phyloP scores from a whole-genome alignment of 1,284 basidiomycete genomes.

The Thelephora terrestris region DNA sequence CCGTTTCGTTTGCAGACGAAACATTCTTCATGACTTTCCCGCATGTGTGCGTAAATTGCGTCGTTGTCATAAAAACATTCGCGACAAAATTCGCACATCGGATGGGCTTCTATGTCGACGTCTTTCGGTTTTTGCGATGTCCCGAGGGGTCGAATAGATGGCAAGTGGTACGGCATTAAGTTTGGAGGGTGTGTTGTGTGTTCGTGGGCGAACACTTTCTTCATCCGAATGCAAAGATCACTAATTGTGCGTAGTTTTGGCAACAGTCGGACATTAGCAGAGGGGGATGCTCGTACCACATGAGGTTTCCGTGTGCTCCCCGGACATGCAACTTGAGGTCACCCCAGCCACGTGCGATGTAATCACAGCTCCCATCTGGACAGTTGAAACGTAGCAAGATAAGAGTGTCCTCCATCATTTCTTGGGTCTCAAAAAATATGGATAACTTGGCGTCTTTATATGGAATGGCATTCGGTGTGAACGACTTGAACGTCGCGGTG shows the following conservation, averaged over 20 bases:
- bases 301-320: slow-evolving; percentile 63
- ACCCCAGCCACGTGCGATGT: slow-evolving; percentile 80
- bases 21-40: slow-evolving; percentile 92
- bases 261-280: background rate
- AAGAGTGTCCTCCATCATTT: slow-evolving; percentile 94
- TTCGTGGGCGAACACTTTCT: slow-evolving; percentile 96
- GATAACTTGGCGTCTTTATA: slow-evolving; percentile 71
- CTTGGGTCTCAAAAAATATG: slow-evolving; percentile 83
- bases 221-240: slow-evolving; percentile 81
- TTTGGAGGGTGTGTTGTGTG: slow-evolving; percentile 76
- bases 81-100: slow-evolving; percentile 85
- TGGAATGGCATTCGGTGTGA: slow-evolving; percentile 43
- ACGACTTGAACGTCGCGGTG: slow-evolving; percentile 55
- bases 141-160: slow-evolving; percentile 41
- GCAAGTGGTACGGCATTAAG: slow-evolving; percentile 69
- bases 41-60: slow-evolving; percentile 91
- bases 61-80: slow-evolving; percentile 88
- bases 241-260: slow-evolving; percentile 27
- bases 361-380: slow-evolving; percentile 72
- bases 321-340: slow-evolving; percentile 78
- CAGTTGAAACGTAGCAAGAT: slow-evolving; percentile 87
- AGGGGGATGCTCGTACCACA: slow-evolving; percentile 54
- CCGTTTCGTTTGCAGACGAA: slow-evolving; percentile 86
- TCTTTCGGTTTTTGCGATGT: slow-evolving; percentile 27
- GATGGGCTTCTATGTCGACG: slow-evolving; percentile 67